Evolutionary conservation across 2,329 filamentous ascomycete species (phyloP).

Genomic region (Hymenotorrendiella dingleyae): DNA sequence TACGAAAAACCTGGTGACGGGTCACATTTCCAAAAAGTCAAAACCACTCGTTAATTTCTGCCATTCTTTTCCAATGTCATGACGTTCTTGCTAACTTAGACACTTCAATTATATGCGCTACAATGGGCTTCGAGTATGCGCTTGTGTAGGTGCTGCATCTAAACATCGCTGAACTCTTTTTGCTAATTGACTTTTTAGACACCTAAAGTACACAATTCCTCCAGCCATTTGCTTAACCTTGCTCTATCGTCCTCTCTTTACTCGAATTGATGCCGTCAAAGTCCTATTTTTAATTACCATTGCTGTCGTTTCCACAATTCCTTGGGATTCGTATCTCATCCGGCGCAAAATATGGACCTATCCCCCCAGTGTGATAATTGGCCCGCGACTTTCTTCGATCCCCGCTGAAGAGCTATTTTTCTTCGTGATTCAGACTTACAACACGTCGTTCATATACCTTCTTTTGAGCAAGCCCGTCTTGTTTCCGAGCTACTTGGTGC

Average conservation of each 20-base stretch:
- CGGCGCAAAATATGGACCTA: constrained; percentile 65
- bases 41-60: too few relatives aligned
- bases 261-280: constrained; percentile 56
- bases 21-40: too few relatives aligned
- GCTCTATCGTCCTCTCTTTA: constrained; percentile 56
- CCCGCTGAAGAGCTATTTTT: constrained; percentile 71
- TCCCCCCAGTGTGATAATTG: constrained; percentile 57
- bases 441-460: constrained; percentile 62
- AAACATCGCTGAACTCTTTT: too few relatives aligned
- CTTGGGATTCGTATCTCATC: constrained; percentile 74
- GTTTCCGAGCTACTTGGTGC: constrained; percentile 49
- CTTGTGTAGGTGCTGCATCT: constrained; percentile 54
- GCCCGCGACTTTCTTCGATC: constrained; percentile 56
- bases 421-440: constrained; percentile 72
- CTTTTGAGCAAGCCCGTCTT: constrained; percentile 56
- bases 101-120: constrained; percentile 2
- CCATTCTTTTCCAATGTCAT: too few relatives aligned
- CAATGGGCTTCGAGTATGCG: constrained; percentile 56
- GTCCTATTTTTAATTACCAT: constrained; percentile 54
- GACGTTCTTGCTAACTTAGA: too few relatives aligned
- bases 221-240: constrained; percentile 52
- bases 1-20: too few relatives aligned
- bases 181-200: constrained; percentile 16
- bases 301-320: constrained; percentile 62
- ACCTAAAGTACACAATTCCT: constrained; percentile 65